These are phyloP conservation scores for Raphanus sativus DNA, from an alignment of 345 rosid genomes.

Conservation along the genomic window DNA sequence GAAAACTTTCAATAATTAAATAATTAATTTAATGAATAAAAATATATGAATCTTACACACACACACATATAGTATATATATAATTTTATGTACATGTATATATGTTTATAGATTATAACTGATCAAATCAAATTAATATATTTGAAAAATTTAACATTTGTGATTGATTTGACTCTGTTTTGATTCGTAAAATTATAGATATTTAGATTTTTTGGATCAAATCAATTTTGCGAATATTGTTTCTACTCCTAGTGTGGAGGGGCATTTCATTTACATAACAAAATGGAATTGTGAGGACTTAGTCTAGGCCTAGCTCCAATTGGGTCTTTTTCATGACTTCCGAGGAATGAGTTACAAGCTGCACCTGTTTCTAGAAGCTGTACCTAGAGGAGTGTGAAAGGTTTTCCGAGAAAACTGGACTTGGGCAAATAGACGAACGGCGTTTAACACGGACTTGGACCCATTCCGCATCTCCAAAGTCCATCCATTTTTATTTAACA, in stretches of 20 bases:
- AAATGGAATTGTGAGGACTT: conserved; percentile 88
- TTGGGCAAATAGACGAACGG: not conserved
- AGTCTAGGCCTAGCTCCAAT: conserved; percentile 27
- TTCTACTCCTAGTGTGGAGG: conserved; percentile 40
- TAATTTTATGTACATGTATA: no score
- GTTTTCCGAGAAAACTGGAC: not conserved
- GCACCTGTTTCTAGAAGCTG: not conserved
- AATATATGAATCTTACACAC: no score
- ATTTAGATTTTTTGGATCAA: no score
- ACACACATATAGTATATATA: no score
- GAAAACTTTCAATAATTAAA: no score
- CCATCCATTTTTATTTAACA: not conserved
- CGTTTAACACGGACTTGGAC: not conserved
- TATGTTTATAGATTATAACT: no score
- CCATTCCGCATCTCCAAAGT: not conserved
- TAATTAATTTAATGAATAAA: no score
- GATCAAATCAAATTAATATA: no score
- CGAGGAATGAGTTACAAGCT: not conserved
- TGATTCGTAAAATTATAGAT: no score
- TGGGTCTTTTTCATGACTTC: not conserved
- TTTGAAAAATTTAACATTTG: no score
- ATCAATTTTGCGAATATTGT: no score
- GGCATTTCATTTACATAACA: conserved; percentile 96
- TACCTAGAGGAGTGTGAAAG: not conserved
- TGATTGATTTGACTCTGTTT: no score